Evolutionary conservation across 2,329 filamentous ascomycete genomes (phyloP), one percentile per base, ranked within the genome.

Genomic region (Catunica adiposa): DNA sequence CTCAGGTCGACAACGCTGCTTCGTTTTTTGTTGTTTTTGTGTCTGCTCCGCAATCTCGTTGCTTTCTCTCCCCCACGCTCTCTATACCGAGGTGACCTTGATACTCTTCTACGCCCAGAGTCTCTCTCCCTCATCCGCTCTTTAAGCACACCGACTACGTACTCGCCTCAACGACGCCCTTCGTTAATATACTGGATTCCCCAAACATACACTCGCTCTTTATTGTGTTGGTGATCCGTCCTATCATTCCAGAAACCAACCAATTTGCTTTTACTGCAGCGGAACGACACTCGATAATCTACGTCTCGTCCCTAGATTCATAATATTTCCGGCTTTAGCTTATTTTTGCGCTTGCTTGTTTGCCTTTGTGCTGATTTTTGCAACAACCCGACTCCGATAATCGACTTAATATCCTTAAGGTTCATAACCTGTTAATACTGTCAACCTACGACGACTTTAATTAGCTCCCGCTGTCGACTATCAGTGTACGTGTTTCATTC

Each of bases 1-100:
- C 26, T 31, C 44, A 50, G 51, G 56, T 57, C 56, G 29, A 31
- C 26, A 54, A 40, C 22, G 42, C 31, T 54, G 40, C 53, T 54
- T 54, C 40, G 40, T 54, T 31, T 47, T 47, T 47, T 47, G 29
- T 34, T 34, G 29, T 46, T 54, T 46, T 46, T 54, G 48, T 48
- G 40, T 54, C 20, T 20, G 17, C 29, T 20, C 11, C 48, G n/a
- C n/a, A 26, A 23, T 26, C 23, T 53, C 26, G 29, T 51, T 51
- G 25, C 22, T 53, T 53, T 11, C n/a, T n/a, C n/a, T 53, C 37
- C 34, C 50, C 20, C 31, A 3, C 50, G 17, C 31, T 37, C 34
- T 52, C 31, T 37, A 37, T 52, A 44, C n/a, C 31, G 50, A 52
- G 50, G 50, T 52, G 29, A 37, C 17, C 25, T 34, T 26, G 50